Evolutionary conservation across 331 rosid species (phyloP).

Genomic region (Erythrophleum ivorense): DNA sequence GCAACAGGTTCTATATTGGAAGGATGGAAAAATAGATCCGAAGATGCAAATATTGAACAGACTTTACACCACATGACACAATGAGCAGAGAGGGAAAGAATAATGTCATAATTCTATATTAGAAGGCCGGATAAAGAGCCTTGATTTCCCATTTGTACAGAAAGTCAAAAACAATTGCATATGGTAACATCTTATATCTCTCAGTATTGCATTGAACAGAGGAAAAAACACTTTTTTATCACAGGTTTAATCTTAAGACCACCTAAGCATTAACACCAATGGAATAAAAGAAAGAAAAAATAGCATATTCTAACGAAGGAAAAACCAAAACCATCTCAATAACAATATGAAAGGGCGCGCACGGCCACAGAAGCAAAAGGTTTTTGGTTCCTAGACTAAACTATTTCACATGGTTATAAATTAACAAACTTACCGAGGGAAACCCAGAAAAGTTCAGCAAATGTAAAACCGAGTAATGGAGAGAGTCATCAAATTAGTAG

Average conservation of each 20-base stretch:
- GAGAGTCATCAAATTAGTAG: constrained; percentile 9
- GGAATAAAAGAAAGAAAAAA: background rate
- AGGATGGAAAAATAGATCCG: background rate
- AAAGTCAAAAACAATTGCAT: background rate
- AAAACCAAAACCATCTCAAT: constrained; percentile 20
- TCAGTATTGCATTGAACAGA: background rate
- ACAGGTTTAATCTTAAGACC: constrained; percentile 19
- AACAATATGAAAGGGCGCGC: background rate
- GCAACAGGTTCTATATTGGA: background rate
- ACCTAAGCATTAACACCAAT: constrained; percentile 1
- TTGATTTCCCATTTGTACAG: background rate
- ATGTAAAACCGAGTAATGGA: background rate
- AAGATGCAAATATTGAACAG: background rate
- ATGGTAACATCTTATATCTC: background rate
- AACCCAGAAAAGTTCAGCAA: constrained; percentile 11
- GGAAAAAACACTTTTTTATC: background rate
- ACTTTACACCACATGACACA: background rate
- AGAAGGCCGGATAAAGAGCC: background rate
- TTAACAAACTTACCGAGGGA: background rate
- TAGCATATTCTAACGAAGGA: background rate
- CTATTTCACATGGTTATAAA: background rate
- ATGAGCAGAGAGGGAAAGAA: background rate
- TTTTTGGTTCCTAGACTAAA: background rate
- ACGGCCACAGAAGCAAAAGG: background rate
- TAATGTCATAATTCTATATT: constrained; percentile 13